Conservation (phyloP, 257 asterid genomes). For the Capsicum rhomboideum region DNA sequence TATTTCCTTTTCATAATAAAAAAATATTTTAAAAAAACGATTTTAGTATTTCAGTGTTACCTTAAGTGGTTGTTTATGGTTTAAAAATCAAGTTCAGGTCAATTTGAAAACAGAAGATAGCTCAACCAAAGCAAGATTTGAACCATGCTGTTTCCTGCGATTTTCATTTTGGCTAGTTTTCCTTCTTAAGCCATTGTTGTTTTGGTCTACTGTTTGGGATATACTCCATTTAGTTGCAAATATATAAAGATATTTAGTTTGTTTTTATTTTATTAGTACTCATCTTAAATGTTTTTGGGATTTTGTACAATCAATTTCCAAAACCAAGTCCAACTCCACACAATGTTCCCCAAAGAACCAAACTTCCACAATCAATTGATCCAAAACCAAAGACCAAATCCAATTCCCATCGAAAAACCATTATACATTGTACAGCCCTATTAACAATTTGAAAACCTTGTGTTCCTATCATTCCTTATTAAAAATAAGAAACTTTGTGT, state of each 20-base stretch:
- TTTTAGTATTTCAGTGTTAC: not conserved
- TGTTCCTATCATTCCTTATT: not conserved
- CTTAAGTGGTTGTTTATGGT: not conserved
- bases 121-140: not conserved
- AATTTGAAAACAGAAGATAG: not conserved
- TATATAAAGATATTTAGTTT: not conserved
- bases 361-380: not conserved
- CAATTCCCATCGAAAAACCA: not conserved
- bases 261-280: not conserved
- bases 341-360: not conserved
- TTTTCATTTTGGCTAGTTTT: not conserved
- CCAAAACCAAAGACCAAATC: not conserved
- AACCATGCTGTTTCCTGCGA: not conserved
- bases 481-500: not conserved
- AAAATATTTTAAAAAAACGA: no score
- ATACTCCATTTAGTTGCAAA: not conserved
- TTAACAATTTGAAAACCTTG: not conserved
- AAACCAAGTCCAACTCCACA: not conserved
- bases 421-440: not conserved
- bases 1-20: not conserved
- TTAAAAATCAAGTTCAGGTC: not conserved
- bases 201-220: not conserved
- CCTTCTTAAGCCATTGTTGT: not conserved
- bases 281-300: not conserved
- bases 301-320: not conserved